Conservation (phyloP, 352 stramenopile species). For the Sclerospora graminicola region DNA sequence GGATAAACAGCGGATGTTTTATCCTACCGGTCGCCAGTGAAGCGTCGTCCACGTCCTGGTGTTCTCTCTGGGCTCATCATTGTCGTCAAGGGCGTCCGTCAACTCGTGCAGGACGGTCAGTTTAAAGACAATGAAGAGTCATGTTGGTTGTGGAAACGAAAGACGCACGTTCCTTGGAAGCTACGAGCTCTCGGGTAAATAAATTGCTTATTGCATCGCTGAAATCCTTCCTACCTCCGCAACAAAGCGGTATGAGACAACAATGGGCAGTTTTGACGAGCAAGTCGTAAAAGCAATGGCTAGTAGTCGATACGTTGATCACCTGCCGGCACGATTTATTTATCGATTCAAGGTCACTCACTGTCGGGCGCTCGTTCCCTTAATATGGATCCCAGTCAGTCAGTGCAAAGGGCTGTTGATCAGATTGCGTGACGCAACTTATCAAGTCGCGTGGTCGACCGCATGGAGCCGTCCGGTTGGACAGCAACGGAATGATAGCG, state of each 20-base stretch:
- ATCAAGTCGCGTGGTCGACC: slow-evolving; percentile 39
- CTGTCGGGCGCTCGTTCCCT: slow-evolving; percentile 26
- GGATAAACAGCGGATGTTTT: no score
- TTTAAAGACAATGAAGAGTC: no score
- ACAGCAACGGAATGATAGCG: slow-evolving; percentile 56
- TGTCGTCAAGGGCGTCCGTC: no score
- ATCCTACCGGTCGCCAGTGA: no score
- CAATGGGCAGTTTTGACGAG: slow-evolving; percentile 39
- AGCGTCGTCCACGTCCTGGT: no score
- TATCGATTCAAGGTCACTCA: slow-evolving; percentile 17
- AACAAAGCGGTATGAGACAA: slow-evolving; percentile 59
- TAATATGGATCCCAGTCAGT: slow-evolving; percentile 26
- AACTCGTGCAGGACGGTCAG: no score
- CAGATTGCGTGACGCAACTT: slow-evolving; percentile 56
- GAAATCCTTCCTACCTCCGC: slow-evolving; percentile 42
- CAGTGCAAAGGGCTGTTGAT: slow-evolving; percentile 46
- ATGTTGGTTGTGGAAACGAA: no score
- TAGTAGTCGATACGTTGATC: slow-evolving; percentile 54
- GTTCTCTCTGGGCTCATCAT: no score
- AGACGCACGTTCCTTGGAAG: no score
- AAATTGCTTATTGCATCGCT: slow-evolving; percentile 33
- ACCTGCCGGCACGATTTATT: slow-evolving; percentile 31
- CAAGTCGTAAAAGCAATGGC: slow-evolving; percentile 37
- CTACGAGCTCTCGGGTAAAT: slow-evolving; percentile 37
- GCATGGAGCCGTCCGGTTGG: slow-evolving; percentile 56